Conservation (phyloP, 2,329 filamentous ascomycete species). For the Pochonia chlamydosporia region DNA sequence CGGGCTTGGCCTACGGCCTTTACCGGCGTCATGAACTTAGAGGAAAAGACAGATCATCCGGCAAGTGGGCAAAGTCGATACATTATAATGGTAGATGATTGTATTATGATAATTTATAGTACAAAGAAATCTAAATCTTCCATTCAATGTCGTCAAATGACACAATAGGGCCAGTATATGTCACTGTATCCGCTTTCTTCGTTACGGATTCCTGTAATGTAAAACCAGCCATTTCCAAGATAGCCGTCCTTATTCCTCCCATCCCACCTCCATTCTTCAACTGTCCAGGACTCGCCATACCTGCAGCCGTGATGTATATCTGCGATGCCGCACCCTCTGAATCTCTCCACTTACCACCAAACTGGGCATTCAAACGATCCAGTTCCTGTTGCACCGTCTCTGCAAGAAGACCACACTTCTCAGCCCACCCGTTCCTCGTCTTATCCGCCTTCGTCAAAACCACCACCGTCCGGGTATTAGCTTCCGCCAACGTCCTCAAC, state of each 20-base stretch:
- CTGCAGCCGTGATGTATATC: slow-evolving; percentile 31
- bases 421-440: slow-evolving; percentile 22
- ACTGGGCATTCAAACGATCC: slow-evolving; percentile 13
- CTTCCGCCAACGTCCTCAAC: slow-evolving; percentile 39
- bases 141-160: slow-evolving; percentile 33
- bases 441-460: slow-evolving; percentile 56
- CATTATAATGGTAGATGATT: background rate
- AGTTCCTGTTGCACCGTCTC: slow-evolving; percentile 22
- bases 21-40: too few relatives aligned
- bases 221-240: slow-evolving; percentile 36
- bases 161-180: slow-evolving; percentile 29
- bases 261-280: slow-evolving; percentile 31
- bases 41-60: too few relatives aligned
- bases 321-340: slow-evolving; percentile 22
- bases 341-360: slow-evolving; percentile 22
- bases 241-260: slow-evolving; percentile 31
- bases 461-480: slow-evolving; percentile 39
- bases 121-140: slow-evolving; percentile 17
- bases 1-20: background rate
- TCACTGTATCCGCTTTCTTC: slow-evolving; percentile 28
- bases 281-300: slow-evolving; percentile 24
- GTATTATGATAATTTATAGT: slow-evolving; percentile 6
- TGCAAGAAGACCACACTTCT: slow-evolving; percentile 20
- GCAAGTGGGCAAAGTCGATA: too few relatives aligned
- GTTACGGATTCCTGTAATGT: slow-evolving; percentile 22